These are phyloP conservation scores for Cercophora samala DNA, from an alignment of 495 filamentous ascomycete species.

Conservation along the genomic window DNA sequence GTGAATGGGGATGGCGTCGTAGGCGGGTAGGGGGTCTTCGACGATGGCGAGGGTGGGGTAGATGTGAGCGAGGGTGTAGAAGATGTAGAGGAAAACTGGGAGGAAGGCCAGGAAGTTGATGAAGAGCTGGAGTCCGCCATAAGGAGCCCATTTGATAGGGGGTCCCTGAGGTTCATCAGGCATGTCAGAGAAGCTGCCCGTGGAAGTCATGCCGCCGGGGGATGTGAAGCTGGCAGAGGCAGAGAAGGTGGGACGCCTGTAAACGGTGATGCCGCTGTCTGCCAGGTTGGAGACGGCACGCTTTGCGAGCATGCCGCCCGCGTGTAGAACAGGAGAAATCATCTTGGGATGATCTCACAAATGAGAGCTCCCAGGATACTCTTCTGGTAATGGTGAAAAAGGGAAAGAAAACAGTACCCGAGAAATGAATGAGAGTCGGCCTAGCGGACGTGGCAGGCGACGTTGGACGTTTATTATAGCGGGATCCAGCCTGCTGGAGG, in stretches of 20 bases:
- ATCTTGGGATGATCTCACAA: slow-evolving; percentile 3
- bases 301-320: neutral
- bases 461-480: neutral
- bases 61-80: slow-evolving; percentile 40
- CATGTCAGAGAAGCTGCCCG: neutral
- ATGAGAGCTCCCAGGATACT: neutral
- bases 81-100: slow-evolving; percentile 38
- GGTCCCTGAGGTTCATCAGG: neutral
- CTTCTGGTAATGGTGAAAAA: neutral
- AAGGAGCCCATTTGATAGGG: neutral
- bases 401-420: neutral
- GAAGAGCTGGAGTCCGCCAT: neutral
- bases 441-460: neutral
- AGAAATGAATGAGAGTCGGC: neutral
- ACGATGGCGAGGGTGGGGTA: slow-evolving; percentile 47
- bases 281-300: neutral
- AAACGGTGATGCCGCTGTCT: neutral
- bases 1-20: slow-evolving; percentile 41
- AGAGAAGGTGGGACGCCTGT: no score
- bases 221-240: no score
- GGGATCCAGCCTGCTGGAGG: neutral
- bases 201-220: no score
- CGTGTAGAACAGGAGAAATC: neutral
- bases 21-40: slow-evolving; percentile 49
- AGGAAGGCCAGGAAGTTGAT: slow-evolving; percentile 38